phyloP scores from a whole-genome alignment of 1,284 basidiomycete genomes.

The Ustilago xerochloae region DNA sequence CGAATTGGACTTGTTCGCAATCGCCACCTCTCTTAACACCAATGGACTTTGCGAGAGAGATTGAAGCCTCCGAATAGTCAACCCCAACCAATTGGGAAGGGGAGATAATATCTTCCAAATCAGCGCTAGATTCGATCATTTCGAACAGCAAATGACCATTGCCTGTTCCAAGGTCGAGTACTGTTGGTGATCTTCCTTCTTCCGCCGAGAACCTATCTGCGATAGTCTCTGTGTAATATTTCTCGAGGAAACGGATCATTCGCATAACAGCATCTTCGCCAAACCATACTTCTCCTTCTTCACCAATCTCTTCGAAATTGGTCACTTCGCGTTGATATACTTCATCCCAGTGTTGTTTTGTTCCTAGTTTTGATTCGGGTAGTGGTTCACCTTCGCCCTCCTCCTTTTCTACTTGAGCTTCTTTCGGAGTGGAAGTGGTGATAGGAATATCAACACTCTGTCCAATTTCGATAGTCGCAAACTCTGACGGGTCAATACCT shows the following conservation, averaged over 20 bases:
- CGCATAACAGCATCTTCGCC: constrained; percentile 82
- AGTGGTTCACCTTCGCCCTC: constrained; percentile 36
- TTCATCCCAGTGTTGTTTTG: constrained; percentile 72
- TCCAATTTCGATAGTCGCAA: constrained; percentile 46
- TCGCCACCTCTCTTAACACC: constrained; percentile 32
- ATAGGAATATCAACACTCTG: constrained; percentile 45
- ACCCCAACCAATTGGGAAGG: constrained; percentile 75
- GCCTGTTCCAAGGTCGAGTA: constrained; percentile 76
- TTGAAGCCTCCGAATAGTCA: constrained; percentile 82
- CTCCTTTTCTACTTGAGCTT: not conserved
- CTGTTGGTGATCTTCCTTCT: constrained; percentile 13
- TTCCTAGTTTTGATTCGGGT: constrained; percentile 75
- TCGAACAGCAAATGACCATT: constrained; percentile 86
- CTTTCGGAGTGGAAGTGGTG: not conserved
- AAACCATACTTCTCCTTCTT: constrained; percentile 93
- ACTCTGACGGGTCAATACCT: constrained; percentile 38
- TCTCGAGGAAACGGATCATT: constrained; percentile 72
- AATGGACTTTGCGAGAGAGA: constrained; percentile 70
- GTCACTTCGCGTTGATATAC: constrained; percentile 73
- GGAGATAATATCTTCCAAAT: constrained; percentile 75
- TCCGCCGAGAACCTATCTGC: constrained; percentile 5
- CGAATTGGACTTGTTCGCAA: constrained; percentile 63
- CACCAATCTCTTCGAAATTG: constrained; percentile 82
- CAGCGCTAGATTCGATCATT: constrained; percentile 69
- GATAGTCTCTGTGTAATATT: constrained; percentile 25